Evolutionary conservation across 306 rosid species (phyloP), one percentile per base, ranked within the genome.

Genomic region (Corylus heterophylla): DNA sequence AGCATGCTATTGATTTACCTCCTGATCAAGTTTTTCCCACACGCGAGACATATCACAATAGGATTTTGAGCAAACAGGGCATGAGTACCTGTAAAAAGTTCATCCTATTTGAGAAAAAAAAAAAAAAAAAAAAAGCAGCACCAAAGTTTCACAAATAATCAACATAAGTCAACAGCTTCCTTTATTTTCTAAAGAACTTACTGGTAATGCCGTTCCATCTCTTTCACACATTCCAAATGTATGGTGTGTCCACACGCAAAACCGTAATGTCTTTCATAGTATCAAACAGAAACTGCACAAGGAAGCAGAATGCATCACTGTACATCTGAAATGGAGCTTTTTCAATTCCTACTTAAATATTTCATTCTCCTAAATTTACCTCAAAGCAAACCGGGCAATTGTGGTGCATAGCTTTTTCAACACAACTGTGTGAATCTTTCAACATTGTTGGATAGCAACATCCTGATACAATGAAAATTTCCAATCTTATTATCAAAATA

Each of bases 41-140:
- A 85, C 89, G 2, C 75, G 81, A 3, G 93, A 86, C 97, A 92
- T 92, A 20, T 92, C 93, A 10, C 93, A 87, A 20, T 76, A 89
- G 4, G 96, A 90, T 76, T 92, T 92, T 22, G 96, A 92, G 81
- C 97, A 92, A 75, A 90, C 88, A 12, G 97, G 96, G 82, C 96
- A 92, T 37, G 96, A 81, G 80, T 86, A 90, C 86, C 97, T 92
- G 87, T 78, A 80, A 48, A 75, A 64, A 25, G 66, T 59, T 59
- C 31, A 59, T 9, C 12, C 37, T 48, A 35, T 45, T 64, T 12
- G 74, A 66, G 63, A 80, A 64, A 74, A 29, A 22, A 22, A 22
- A 64, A 74, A 29, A 22, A 22, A 22, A 22, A 0, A 22, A 22
- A 22, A 67, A 47, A 69, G n/a, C 20, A 50, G 45, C 45, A 42